Evolutionary conservation across 768 basidiomycete genomes (phyloP).

Genomic region (Dacryopinax spathularia): DNA sequence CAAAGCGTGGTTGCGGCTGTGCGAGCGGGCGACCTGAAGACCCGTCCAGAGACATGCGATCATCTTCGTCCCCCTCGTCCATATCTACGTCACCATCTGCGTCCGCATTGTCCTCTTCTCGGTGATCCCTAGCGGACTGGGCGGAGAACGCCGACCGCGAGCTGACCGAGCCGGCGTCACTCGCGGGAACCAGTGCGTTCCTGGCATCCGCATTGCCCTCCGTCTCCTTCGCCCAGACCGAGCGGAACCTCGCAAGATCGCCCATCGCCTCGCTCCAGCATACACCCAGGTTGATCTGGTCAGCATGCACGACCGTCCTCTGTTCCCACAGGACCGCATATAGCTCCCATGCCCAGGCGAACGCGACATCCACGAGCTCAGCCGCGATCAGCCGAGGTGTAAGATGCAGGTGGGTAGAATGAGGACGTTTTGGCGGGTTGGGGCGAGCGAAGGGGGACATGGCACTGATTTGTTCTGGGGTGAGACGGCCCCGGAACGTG

Average conservation of each 20-base stretch:
- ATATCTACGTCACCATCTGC: neutral
- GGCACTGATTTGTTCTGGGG: neutral
- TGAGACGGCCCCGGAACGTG: slow-evolving; percentile 5
- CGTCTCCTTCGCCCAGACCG: slow-evolving; percentile 50
- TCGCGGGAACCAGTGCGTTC: neutral
- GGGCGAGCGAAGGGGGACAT: neutral
- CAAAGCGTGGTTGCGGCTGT: neutral
- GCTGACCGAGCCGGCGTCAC: slow-evolving; percentile 14
- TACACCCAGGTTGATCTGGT: slow-evolving; percentile 36
- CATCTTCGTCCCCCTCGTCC: neutral
- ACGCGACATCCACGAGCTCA: slow-evolving; percentile 87
- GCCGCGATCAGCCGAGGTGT: slow-evolving; percentile 37
- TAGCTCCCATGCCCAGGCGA: slow-evolving; percentile 88
- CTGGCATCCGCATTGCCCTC: neutral
- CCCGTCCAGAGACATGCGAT: neutral
- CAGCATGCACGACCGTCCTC: slow-evolving; percentile 17
- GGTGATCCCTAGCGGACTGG: slow-evolving; percentile 23
- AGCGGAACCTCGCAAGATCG: slow-evolving; percentile 85
- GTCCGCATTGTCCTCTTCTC: neutral
- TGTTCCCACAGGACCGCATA: slow-evolving; percentile 75
- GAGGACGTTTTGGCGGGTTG: neutral
- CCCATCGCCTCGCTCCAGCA: slow-evolving; percentile 91
- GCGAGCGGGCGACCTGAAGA: neutral
- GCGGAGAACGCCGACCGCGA: slow-evolving; percentile 42
- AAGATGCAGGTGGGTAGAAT: slow-evolving; percentile 8